Conservation (phyloP, 768 basidiomycete genomes). For the Boletus insuetus region DNA sequence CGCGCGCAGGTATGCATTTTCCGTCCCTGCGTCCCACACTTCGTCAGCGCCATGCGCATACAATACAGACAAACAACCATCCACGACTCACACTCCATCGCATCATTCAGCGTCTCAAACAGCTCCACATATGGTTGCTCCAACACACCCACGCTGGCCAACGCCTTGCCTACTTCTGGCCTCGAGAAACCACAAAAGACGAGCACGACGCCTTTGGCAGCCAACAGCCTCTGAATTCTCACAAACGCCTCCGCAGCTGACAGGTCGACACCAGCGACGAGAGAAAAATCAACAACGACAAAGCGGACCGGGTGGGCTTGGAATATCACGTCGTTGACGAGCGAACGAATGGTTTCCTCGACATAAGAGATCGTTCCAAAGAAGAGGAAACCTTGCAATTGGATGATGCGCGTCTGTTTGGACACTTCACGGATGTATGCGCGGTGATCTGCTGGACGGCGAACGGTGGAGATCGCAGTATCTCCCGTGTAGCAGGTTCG, state of each 20-base stretch:
- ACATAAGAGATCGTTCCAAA: constrained; percentile 91
- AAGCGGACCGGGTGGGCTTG: constrained; percentile 78
- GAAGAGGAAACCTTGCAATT: constrained; percentile 90
- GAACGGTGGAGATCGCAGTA: constrained; percentile 84
- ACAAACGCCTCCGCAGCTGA: constrained; percentile 95
- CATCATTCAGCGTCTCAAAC: constrained; percentile 81
- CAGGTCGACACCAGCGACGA: constrained; percentile 90
- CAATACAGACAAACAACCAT: neutral
- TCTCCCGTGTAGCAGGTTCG: constrained; percentile 81
- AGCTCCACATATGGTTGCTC: constrained; percentile 76
- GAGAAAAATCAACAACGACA: constrained; percentile 81
- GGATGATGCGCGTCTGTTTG: constrained; percentile 84
- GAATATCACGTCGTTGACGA: constrained; percentile 73
- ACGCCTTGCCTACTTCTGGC: constrained; percentile 64
- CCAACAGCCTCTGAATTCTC: constrained; percentile 78
- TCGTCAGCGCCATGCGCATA: constrained; percentile 1
- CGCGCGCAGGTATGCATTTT: constrained; percentile 85
- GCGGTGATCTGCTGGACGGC: constrained; percentile 82
- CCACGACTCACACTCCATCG: constrained; percentile 77
- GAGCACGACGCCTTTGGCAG: constrained; percentile 72
- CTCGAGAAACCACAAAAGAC: constrained; percentile 84
- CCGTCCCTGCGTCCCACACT: constrained; percentile 60
- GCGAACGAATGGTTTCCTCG: constrained; percentile 78
- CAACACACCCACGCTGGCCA: constrained; percentile 77
- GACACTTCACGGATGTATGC: constrained; percentile 92